phyloP scores from a whole-genome alignment of 192 early-diverging fungal species.

The Gigaspora rosea region DNA sequence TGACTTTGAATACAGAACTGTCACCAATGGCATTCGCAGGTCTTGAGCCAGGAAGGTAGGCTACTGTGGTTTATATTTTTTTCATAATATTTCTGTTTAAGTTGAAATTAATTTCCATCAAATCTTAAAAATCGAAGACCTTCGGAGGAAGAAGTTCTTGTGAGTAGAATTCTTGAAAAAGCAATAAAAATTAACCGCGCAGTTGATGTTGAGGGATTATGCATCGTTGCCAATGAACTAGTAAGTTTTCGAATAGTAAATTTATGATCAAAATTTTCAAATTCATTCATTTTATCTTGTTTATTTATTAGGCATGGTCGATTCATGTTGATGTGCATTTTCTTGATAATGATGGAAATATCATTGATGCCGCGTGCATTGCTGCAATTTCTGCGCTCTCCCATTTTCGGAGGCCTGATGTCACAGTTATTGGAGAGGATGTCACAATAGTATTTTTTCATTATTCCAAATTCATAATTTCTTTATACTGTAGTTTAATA shows the following conservation, averaged over 20 bases:
- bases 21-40: constrained; percentile 82
- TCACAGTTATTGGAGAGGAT: constrained; percentile 88
- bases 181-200: constrained; percentile 80
- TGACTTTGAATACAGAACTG: constrained; percentile 86
- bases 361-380: constrained; percentile 88
- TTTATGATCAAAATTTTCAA: neutral
- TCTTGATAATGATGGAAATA: constrained; percentile 93
- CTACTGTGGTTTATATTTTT: neutral
- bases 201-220: constrained; percentile 95
- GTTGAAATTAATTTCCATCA: neutral
- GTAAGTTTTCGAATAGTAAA: constrained; percentile 40
- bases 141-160: constrained; percentile 81
- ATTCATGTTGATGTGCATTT: constrained; percentile 90
- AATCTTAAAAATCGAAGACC: constrained; percentile 40
- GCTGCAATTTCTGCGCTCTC: constrained; percentile 86
- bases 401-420: constrained; percentile 94
- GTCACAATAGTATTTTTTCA: constrained; percentile 70
- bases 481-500: neutral
- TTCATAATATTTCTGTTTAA: neutral
- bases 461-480: constrained; percentile 5
- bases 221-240: constrained; percentile 94
- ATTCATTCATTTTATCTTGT: constrained; percentile 1
- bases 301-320: constrained; percentile 72
- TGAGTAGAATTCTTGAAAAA: constrained; percentile 87
- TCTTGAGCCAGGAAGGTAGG: constrained; percentile 68